A percentile compares a stretch with the other conserved stretches of the same genome.
phyloP scores from a whole-genome alignment of 2,329 filamentous ascomycete species.

The Colletotrichum sp. region DNA sequence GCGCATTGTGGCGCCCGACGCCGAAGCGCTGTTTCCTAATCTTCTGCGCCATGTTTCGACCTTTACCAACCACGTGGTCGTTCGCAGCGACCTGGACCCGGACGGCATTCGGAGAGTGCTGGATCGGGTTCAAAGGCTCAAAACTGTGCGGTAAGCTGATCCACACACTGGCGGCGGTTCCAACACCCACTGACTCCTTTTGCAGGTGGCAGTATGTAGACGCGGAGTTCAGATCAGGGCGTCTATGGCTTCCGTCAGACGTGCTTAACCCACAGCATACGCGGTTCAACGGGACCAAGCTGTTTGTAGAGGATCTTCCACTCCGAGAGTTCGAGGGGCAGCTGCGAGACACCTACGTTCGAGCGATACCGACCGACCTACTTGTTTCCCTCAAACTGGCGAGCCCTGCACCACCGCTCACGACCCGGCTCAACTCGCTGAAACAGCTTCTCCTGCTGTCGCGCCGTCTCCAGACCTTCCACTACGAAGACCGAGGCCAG shows the following conservation, averaged over 20 bases:
- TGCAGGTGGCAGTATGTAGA: slow-evolving; percentile 45
- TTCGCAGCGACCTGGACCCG: slow-evolving; percentile 45
- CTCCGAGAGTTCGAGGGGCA: slow-evolving; percentile 39
- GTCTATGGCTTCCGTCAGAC: slow-evolving; percentile 43
- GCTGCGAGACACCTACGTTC: slow-evolving; percentile 39
- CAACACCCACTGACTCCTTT: neutral
- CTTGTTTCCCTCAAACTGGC: slow-evolving; percentile 46
- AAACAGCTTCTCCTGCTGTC: slow-evolving; percentile 46
- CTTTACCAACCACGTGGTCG: slow-evolving; percentile 45
- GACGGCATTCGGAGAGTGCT: slow-evolving; percentile 39
- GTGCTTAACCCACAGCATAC: slow-evolving; percentile 37
- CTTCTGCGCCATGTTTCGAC: slow-evolving; percentile 39
- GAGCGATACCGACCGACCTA: slow-evolving; percentile 41
- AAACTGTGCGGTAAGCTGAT: slow-evolving; percentile 41
- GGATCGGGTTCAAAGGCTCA: slow-evolving; percentile 38
- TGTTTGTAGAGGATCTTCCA: slow-evolving; percentile 47
- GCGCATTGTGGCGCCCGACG: slow-evolving; percentile 37
- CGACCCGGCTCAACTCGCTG: slow-evolving; percentile 43
- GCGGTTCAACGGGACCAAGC: slow-evolving; percentile 30
- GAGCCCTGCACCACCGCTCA: slow-evolving; percentile 43
- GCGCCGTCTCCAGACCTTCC: slow-evolving; percentile 39
- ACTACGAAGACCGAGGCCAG: slow-evolving; percentile 49
- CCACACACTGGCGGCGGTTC: neutral
- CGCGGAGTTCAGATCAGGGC: slow-evolving; percentile 28
- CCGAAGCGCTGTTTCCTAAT: slow-evolving; percentile 35